Percentiles rank a stretch among this genome's conserved stretches.
phyloP scores from a whole-genome alignment of 2,329 filamentous ascomycete species.

The Talaromyces verruculosus region DNA sequence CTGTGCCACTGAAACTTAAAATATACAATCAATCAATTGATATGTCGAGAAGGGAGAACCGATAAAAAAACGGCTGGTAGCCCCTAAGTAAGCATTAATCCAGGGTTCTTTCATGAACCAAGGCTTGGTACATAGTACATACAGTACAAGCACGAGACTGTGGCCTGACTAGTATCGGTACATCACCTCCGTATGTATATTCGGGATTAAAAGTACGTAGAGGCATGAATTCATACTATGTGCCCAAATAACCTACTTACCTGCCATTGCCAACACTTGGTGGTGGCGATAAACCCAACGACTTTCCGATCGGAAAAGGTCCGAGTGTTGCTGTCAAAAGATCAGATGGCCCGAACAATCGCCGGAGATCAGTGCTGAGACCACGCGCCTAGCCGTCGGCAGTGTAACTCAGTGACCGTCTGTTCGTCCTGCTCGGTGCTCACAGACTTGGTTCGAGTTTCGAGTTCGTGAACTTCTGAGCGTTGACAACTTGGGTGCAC shows the following conservation, averaged over 20 bases:
- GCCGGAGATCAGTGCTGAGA: not conserved
- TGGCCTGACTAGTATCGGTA: not conserved
- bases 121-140: not conserved
- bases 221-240: not conserved
- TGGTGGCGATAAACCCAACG: constrained; percentile 1
- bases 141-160: not conserved
- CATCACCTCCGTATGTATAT: not conserved
- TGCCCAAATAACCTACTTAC: not conserved
- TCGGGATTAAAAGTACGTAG: not conserved
- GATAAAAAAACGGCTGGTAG: not conserved
- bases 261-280: no score
- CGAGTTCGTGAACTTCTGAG: not conserved
- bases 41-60: not conserved
- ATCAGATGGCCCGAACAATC: not conserved
- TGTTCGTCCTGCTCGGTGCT: not conserved
- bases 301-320: not conserved
- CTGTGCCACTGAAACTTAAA: constrained; percentile 1
- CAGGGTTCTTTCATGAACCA: not conserved
- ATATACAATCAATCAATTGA: not conserved
- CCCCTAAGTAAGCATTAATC: not conserved
- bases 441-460: not conserved
- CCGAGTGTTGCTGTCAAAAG: not conserved
- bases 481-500: not conserved
- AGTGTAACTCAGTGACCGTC: not conserved
- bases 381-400: no score